Evolutionary conservation across 306 rosid species (phyloP).

Genomic region (Crotalaria pallida): DNA sequence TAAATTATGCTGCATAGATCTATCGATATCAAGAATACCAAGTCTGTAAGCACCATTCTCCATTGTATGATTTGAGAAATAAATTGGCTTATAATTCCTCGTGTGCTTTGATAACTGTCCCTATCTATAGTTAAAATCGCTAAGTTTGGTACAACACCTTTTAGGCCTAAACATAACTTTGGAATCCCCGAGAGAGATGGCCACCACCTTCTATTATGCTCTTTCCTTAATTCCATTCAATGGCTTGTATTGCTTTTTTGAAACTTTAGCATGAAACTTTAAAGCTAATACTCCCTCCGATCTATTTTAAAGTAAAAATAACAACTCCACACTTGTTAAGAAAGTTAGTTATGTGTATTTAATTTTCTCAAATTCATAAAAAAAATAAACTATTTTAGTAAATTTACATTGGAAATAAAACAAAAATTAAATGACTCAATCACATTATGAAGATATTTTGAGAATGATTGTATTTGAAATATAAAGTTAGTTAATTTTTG

Average conservation of each 20-base stretch:
- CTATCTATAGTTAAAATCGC: slow-evolving; percentile 8
- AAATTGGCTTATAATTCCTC: neutral
- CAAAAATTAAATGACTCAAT: no score
- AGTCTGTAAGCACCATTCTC: neutral
- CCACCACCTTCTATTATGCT: neutral
- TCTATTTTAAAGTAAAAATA: no score
- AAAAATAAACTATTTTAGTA: no score
- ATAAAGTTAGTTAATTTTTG: no score
- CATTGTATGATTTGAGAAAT: neutral
- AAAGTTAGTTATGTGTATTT: no score
- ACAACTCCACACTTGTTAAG: no score
- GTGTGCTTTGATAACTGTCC: neutral
- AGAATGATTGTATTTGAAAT: no score
- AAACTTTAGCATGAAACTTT: neutral
- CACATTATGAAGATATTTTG: no score
- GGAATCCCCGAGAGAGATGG: neutral
- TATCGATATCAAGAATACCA: no score
- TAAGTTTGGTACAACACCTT: neutral
- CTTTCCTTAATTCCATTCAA: neutral
- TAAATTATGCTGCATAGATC: no score
- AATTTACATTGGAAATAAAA: no score
- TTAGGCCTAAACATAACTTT: neutral
- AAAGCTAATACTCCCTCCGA: neutral
- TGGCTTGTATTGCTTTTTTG: neutral
- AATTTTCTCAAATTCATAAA: no score